Base-by-base conservation (phyloP, 176 grass and related monocot species). In the Stipa capillata region DNA sequence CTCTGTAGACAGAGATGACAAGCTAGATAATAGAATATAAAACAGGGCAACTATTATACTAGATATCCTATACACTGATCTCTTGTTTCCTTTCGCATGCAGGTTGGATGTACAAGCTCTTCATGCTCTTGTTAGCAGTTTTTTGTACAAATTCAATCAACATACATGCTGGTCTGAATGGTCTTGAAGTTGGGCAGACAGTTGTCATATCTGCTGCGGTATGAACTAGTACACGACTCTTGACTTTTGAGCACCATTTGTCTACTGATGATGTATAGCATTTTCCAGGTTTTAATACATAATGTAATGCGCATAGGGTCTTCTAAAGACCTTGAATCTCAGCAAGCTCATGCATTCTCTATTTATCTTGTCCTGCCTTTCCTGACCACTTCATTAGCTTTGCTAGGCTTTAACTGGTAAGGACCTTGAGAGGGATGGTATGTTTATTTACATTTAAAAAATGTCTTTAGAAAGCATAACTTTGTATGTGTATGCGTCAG, bases 91-190 rank as follows among this genome's bases (percentile, higher is more conserved):
- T 68, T 79, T 48, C 27, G 33, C 47, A 44, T 64, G 56, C 77
- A 99, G 96, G 96, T 81, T 76, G 70, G 69, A 81, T 99, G 83
- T 99, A 99, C 91, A 93, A 91, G 86, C 8, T 93, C 79, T 95
- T 95, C 89, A 99, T 99, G 96, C 77, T 87, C n/a, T 71, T 99
- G 82, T 50, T 99, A 86, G 96, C 90, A 55, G 90, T 99, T 20
- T 99, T 99, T 52, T 99, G 96, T 72, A 95, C 96, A 85, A 99
- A 99, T 80, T 95, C 96, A 39, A 99, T 99, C 77, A 99, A 99
- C 54, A 99, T 99, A 82, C 96, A 99, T 64, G 96, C 96, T 56
- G 96, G 96, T 40, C 61, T 99, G 84, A 99, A 99, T 87, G 96
- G 96, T 23, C 89, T 99, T 55, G 96, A 99, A 92, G 86, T 89